A percentile compares a stretch with the other conserved stretches of the same genome.
Conservation (phyloP, 2,329 filamentous ascomycete genomes). For the Sporothrix pallida region DNA sequence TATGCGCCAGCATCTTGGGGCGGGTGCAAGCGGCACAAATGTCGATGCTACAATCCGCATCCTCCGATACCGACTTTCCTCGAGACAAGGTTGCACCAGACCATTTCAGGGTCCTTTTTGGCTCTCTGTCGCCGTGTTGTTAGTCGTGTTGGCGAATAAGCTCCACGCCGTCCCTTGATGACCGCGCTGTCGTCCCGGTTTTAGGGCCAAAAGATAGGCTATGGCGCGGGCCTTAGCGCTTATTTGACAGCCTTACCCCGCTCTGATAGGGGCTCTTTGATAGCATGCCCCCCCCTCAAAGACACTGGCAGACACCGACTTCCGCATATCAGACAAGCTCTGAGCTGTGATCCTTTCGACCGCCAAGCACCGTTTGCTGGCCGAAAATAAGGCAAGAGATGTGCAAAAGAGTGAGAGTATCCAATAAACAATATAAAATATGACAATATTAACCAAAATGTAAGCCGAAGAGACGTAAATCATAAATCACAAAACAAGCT, state of each 20-base stretch:
- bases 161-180: slow-evolving; percentile 2
- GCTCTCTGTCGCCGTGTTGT: too few species aligned
- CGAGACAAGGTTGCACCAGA: background rate
- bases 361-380: background rate
- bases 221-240: slow-evolving; percentile 17
- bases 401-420: background rate
- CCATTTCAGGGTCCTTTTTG: background rate
- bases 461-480: background rate
- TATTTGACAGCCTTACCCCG: background rate
- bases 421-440: background rate
- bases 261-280: background rate
- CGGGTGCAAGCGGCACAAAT: background rate
- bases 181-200: background rate
- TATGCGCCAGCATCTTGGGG: background rate
- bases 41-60: background rate
- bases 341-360: background rate
- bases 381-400: background rate
- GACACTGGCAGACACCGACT: background rate
- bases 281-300: background rate
- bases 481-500: background rate
- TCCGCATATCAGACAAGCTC: too few species aligned
- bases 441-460: slow-evolving; percentile 10
- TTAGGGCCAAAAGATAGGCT: slow-evolving; percentile 20
- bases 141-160: background rate
- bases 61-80: background rate